A percentile compares a stretch with the other conserved stretches of the same genome.
These are phyloP conservation scores for Ulota crispa DNA, from an alignment of 225 moss, liverwort and hornwort genomes.

Conservation along the genomic window DNA sequence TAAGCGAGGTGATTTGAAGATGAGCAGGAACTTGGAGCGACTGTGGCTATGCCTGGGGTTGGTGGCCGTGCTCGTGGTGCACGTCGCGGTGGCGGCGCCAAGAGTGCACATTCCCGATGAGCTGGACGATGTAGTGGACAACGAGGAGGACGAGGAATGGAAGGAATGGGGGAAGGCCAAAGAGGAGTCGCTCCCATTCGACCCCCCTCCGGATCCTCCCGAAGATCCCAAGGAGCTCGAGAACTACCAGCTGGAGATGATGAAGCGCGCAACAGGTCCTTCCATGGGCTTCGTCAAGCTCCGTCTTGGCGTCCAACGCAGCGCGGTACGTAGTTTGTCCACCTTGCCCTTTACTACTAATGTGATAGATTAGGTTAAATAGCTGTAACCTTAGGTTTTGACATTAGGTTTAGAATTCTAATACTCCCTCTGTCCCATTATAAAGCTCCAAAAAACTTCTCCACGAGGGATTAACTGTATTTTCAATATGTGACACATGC, in stretches of 20 bases:
- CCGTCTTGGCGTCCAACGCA: conserved; percentile 71
- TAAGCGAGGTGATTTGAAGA: not conserved
- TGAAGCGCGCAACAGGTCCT: conserved; percentile 73
- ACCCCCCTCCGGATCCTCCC: conserved; percentile 73
- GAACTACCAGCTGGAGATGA: conserved; percentile 67
- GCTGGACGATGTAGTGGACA: conserved; percentile 78
- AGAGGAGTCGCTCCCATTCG: conserved; percentile 48
- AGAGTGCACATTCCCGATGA: conserved; percentile 78
- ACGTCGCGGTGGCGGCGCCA: conserved; percentile 28
- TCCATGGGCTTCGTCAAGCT: conserved; percentile 94
- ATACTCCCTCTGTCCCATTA: no score
- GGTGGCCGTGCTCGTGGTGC: not conserved
- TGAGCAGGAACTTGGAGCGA: conserved; percentile 8
- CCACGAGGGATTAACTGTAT: no score
- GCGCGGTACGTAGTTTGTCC: conserved; percentile 42
- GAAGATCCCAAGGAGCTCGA: conserved; percentile 58
- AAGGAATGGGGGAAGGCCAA: conserved; percentile 81
- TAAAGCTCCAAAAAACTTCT: no score
- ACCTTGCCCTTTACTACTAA: not conserved
- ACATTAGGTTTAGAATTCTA: not conserved
- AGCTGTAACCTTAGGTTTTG: not conserved
- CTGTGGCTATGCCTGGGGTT: conserved; percentile 34
- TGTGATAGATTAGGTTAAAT: not conserved
- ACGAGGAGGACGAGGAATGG: conserved; percentile 94
- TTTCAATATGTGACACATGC: no score